Evolutionary conservation across 768 basidiomycete genomes (phyloP), one percentile per base, ranked within the genome.

Genomic region (Tylopilus vinaceipallidus): DNA sequence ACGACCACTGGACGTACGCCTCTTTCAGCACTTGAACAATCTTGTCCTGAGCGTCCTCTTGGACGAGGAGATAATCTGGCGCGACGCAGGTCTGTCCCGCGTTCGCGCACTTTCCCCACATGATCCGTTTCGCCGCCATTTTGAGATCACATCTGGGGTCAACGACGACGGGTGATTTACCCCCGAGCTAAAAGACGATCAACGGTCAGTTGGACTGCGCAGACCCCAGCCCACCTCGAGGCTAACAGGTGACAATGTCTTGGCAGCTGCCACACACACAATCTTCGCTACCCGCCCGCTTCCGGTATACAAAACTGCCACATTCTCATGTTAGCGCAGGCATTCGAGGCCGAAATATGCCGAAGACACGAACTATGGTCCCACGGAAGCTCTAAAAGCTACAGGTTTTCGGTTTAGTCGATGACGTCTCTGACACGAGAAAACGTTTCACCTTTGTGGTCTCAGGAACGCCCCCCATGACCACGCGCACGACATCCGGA

Each of bases 61-160:
- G 73, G 8, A 82, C 69, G 20, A 81, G 70, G 24, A 76, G 55
- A 53, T 80, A 80, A 53, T 80, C 79, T 2, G 80, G 79, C 5
- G 86, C 81, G 4, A 84, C 73, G 49, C 91, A 93, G 1, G 82
- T 82, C 71, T 91, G 80, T 3, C 91, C 91, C 0, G 80, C 81
- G 56, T 94, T 94, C 16, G 71, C 66, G 42, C 72, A 68, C 59
- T 90, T 90, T n/a, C 89, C 89, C 88, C 88, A 92, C 30, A 91
- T 64, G 37, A 94, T 74, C n/a, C 91, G 77, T 36, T 76, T 77
- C 3, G 88, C 87, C 0, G 84, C 76, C 5, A 75, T 69, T 49
- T 82, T 74, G 42, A 92, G 68, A 61, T 93, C 84, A 46, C 79
- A 82, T 19, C 71, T 74, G 0, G 86, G 75, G 64, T 91, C 87